Evolutionary conservation across 306 rosid genomes (phyloP), one percentile per base, ranked within the genome.

Genomic region (Cercis canadensis): DNA sequence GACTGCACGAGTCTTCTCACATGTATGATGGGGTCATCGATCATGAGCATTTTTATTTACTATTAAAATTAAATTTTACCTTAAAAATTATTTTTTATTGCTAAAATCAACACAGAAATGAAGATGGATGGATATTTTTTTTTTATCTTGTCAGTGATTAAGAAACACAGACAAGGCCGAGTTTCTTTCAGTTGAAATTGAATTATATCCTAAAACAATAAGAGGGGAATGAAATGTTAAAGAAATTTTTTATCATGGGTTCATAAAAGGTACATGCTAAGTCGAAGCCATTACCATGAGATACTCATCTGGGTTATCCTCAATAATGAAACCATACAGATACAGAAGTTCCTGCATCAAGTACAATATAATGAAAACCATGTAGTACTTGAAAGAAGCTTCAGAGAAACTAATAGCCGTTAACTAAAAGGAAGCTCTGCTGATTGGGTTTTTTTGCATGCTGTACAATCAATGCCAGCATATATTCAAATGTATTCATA

Each of bases 321-420:
- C 91, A 37, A 89, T 62, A 75, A 84, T 95, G 18, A 94, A 94
- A 49, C 97, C 99, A 69, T 94, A 91, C 39, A 91, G 81, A 84
- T 94, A 92, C 29, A 94, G 92, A 52, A 94, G 95, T 81, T 91
- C 99, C 99, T 94, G 90, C 85, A 79, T 53, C 56, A 79, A 72
- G 80, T 14, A 39, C 53, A 82, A 77, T 62, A 60, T 11, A 62
- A 43, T 17, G 58, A 9, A 76, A 65, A 62, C 11, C n/a, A 61
- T 62, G 61, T 19, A 46, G 57, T 31, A 54, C 44, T 69, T 62
- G 56, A 75, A 65, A 77, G 54, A 59, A 58, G 59, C 37, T 62
- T 72, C 31, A 56, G 16, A 69, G 43, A 24, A 69, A 57, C 13
- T 16, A 54, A 43, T 29, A 21, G 17, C 57, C 21, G 51, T 50